Conservation (phyloP, 1,284 basidiomycete species). For the Cronartium ribicola region DNA sequence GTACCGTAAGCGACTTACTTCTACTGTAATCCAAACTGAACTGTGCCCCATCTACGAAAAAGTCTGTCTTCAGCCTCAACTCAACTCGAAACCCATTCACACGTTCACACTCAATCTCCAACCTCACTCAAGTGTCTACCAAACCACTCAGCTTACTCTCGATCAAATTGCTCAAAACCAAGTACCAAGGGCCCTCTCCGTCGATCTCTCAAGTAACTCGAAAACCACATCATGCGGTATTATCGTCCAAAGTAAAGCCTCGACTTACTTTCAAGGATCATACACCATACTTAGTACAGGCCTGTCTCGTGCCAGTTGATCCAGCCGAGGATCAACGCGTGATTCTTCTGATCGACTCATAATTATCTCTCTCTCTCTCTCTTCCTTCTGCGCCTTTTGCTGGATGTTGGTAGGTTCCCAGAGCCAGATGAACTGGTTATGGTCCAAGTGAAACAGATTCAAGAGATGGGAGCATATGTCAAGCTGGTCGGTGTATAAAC, state of each 20-base stretch:
- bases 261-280: too few relatives aligned
- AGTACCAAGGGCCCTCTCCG: too few relatives aligned
- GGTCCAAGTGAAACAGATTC: conserved; percentile 98
- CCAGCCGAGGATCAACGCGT: neutral
- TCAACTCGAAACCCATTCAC: neutral
- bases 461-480: conserved; percentile 99
- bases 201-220: too few relatives aligned
- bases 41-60: too few relatives aligned
- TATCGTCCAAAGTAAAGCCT: conserved; percentile 31
- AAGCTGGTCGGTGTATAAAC: conserved; percentile 60
- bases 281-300: too few relatives aligned
- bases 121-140: neutral
- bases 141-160: neutral
- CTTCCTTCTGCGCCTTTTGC: neutral
- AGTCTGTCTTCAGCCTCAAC: neutral
- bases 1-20: too few relatives aligned
- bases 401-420: conserved; percentile 19
- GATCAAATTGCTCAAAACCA: neutral
- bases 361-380: neutral
- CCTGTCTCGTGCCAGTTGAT: too few relatives aligned
- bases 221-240: conserved; percentile 24
- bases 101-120: neutral
- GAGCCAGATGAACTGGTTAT: conserved; percentile 83
- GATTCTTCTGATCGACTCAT: neutral
- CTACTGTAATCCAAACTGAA: too few relatives aligned